Base-by-base conservation (phyloP, 441 rosid genomes). In the Theobroma grandiflorum region DNA sequence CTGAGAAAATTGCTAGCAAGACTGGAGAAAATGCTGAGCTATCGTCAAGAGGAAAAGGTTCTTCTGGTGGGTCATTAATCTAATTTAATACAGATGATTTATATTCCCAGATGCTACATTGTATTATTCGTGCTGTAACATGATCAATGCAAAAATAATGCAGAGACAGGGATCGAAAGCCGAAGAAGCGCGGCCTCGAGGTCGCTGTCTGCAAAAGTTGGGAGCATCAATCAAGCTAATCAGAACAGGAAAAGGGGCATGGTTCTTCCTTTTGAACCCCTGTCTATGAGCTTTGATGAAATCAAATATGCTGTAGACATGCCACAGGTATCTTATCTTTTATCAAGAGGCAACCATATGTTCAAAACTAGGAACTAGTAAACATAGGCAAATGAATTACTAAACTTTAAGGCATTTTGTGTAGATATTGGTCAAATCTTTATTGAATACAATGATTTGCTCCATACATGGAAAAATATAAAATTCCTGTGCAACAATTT, bases 231-330 rank as follows among this genome's bases (percentile, higher is more conserved):
- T 22, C 84, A 79, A 49, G 82, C 69, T 2, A 75, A 47, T 61
- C 81, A 77, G 35, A 84, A 71, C 52, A 79, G 78, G 78, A 90
- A 80, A 80, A 81, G 86, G 16, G 97, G 95, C 76, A 89, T 90
- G 95, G 78, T 90, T 80, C 94, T 91, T 57, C 95, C 95, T 38
- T 93, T 93, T 69, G 87, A 87, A 69, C 91, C 93, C 3, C 91
- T 85, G 53, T 90, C 90, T 4, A 87, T 93, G 7, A 77, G 88
- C 50, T 93, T 93, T n/a, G 88, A 89, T 58, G 90, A 93, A 1
- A 83, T 93, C 83, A 86, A 79, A 88, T 91, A 91, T 68, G 85
- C 90, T 6, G 85, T 91, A 33, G 93, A 91, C 83, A 89, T 91
- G 94, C 95, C 97, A n/a, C 90, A 85, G 93, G 97, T 91, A 80